Evolutionary conservation across 441 rosid genomes (phyloP).

Genomic region (Syzygium syzygioides): DNA sequence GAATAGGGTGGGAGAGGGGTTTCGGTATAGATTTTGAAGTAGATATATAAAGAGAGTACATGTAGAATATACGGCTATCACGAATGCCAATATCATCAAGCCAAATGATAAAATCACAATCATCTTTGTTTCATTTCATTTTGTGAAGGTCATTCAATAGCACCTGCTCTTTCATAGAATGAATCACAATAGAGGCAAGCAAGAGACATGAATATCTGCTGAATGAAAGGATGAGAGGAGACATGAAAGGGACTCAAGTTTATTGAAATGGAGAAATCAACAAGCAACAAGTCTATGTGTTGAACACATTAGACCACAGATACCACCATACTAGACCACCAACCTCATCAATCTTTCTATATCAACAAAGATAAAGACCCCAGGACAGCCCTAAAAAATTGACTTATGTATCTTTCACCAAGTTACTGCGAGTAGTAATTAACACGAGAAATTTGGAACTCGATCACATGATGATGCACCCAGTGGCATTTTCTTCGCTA

Average conservation of each 20-base stretch:
- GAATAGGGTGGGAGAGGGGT: too few relatives aligned
- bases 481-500: conserved; percentile 12
- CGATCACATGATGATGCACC: conserved; percentile 16
- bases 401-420: background rate
- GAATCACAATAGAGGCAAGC: background rate
- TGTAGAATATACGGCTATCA: background rate
- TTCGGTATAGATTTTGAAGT: too few relatives aligned
- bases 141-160: too few relatives aligned
- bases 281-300: background rate
- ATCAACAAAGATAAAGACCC: background rate
- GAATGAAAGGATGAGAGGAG: background rate
- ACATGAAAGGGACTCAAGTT: background rate
- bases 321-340: background rate
- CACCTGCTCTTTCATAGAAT: background rate
- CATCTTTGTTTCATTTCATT: background rate
- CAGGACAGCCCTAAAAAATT: background rate
- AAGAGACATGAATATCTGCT: background rate
- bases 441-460: background rate
- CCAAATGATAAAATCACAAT: background rate
- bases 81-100: background rate
- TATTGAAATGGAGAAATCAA: background rate
- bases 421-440: background rate
- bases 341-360: background rate
- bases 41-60: background rate
- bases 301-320: background rate